Percentiles rank a stretch among this genome's conserved stretches.
Conservation (phyloP, 805 yeast genomes). For the Groenewaldozyma salmanticensis region DNA sequence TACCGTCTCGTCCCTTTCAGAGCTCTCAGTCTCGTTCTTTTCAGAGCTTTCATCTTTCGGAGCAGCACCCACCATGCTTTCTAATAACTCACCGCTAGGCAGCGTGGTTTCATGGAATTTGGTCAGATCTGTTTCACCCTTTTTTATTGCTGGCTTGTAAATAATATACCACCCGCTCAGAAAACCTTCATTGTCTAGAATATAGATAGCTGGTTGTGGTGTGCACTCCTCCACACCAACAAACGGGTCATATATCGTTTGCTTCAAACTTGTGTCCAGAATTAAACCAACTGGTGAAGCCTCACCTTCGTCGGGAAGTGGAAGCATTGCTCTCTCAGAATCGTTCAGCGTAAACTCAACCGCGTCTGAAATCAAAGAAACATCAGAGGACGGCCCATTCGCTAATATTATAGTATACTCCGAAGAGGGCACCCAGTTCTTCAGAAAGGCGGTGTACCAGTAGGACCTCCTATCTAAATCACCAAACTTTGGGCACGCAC, state of each 20-base stretch:
- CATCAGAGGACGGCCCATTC: constrained; percentile 58
- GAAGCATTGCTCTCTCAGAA: constrained; percentile 61
- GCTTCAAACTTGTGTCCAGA: constrained; percentile 43
- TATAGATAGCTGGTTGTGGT: constrained; percentile 58
- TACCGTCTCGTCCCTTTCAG: no score
- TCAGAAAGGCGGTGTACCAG: constrained; percentile 18
- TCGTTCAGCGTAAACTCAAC: constrained; percentile 59
- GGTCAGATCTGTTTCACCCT: not conserved
- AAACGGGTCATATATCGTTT: constrained; percentile 43
- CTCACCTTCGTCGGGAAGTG: constrained; percentile 49
- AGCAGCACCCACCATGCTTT: no score
- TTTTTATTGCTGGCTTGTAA: constrained; percentile 25
- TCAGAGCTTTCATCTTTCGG: no score
- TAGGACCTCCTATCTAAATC: constrained; percentile 15
- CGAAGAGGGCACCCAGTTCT: constrained; percentile 17
- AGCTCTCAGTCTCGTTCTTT: no score
- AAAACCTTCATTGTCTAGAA: constrained; percentile 53
- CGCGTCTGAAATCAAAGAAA: no score
- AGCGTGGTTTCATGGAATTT: no score
- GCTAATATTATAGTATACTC: constrained; percentile 37
- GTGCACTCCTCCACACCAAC: constrained; percentile 45
- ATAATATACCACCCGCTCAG: constrained; percentile 58
- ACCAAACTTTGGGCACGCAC: constrained; percentile 26
- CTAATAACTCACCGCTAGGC: no score
- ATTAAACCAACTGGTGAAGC: constrained; percentile 63